Conservation (phyloP, 140 eudicot genomes). For the Anethum foeniculum region DNA sequence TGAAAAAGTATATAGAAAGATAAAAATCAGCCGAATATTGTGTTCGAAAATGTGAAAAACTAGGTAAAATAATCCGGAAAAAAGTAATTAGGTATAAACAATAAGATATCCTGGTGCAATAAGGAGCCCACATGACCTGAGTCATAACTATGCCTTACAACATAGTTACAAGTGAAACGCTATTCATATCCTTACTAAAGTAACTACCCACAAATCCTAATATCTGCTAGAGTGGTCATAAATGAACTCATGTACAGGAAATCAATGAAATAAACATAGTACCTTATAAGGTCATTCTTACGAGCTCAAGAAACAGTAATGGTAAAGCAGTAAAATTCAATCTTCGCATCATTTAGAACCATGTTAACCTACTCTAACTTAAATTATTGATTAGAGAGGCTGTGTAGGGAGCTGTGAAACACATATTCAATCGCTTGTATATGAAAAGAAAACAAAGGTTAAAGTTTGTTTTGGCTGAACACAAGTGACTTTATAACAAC, state of each 20-base stretch:
- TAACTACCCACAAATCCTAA: background rate
- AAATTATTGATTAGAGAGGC: background rate
- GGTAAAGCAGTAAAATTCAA: background rate
- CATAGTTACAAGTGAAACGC: background rate
- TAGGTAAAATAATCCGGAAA: background rate
- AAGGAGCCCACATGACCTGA: background rate
- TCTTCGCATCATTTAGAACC: background rate
- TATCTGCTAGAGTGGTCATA: background rate
- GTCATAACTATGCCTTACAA: background rate
- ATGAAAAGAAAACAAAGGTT: background rate
- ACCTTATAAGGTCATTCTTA: background rate
- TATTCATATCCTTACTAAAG: background rate
- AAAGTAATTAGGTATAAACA: background rate
- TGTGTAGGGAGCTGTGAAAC: background rate
- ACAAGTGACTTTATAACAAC: background rate
- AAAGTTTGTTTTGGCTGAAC: background rate
- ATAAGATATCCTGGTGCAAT: background rate
- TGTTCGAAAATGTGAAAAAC: background rate
- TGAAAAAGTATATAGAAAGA: constrained; percentile 20
- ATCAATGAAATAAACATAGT: background rate
- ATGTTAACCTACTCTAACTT: background rate
- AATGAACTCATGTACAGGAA: background rate
- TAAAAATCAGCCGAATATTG: background rate
- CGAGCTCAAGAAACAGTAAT: background rate
- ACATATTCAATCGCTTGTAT: background rate